Evolutionary conservation across 768 basidiomycete species (phyloP).

Genomic region (Trametes maxima): DNA sequence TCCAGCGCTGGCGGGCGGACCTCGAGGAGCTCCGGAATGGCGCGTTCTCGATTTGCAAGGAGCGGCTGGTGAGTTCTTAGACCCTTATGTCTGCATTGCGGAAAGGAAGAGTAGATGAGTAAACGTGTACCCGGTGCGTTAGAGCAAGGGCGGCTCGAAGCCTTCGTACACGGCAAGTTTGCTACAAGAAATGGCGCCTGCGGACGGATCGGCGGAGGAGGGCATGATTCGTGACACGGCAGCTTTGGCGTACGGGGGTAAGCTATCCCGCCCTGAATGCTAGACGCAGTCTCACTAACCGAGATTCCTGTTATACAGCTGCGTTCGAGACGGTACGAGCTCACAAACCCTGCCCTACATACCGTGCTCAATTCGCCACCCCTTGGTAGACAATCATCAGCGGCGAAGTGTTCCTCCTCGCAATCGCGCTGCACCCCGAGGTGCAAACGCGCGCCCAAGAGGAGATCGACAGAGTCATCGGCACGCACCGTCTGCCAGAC

Average conservation of each 20-base stretch:
- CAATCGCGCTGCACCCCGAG: conserved; percentile 23
- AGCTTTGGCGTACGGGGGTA: conserved; percentile 15
- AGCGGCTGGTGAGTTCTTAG: not conserved
- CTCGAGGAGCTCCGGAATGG: not conserved
- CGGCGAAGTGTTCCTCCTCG: conserved; percentile 16
- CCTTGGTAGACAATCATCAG: not conserved
- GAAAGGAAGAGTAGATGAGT: not conserved
- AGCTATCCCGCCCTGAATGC: not conserved
- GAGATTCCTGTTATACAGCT: not conserved
- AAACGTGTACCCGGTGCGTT: not conserved
- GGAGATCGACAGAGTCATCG: conserved; percentile 26
- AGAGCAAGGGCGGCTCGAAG: not conserved
- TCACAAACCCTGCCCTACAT: too few relatives aligned
- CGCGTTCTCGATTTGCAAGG: conserved; percentile 1
- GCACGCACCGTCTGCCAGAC: conserved; percentile 25
- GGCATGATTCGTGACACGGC: conserved; percentile 12
- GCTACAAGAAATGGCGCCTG: conserved; percentile 5
- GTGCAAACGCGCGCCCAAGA: conserved; percentile 22
- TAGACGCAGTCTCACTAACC: too few relatives aligned
- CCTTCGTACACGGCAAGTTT: conserved; percentile 7
- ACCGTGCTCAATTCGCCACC: not conserved
- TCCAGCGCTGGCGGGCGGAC: conserved; percentile 6
- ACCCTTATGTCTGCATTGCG: too few relatives aligned
- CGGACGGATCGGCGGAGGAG: conserved; percentile 1
- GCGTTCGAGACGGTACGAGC: conserved; percentile 5